Base-by-base conservation (phyloP, 208 protist species). In the Trypanosoma theileri region DNA sequence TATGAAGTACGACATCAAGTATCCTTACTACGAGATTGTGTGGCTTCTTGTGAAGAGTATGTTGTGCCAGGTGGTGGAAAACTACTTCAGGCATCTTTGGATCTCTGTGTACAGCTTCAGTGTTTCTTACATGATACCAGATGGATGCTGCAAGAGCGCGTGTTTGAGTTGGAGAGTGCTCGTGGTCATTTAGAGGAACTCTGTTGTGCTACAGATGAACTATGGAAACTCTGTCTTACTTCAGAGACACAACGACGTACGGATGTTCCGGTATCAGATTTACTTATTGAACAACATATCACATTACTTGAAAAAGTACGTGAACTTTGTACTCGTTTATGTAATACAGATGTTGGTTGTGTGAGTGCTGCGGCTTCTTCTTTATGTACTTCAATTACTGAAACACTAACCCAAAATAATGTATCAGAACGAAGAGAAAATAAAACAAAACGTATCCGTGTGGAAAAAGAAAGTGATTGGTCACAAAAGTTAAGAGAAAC, bases 181-280 rank as follows among this genome's bases (percentile, higher is more conserved):
- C 63, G 65, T 61, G 21, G 40, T 42, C 58, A 70, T 12, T 51
- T 95, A 44, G 62, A 82, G 6, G 81, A 92, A 68, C 62, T 93
- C 24, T 42, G 51, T 10, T 54, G 22, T 16, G 24, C 19, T 16
- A 68, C 79, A 16, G 59, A 85, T n/a, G 70, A 85, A 28, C 76
- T 95, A n/a, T 95, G 84, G 86, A 50, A 68, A 26, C 62, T 89
- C 11, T 95, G 86, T 73, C 66, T 71, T 21, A 52, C 54, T 12
- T 62, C 69, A 40, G 82, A 88, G 21, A 58, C 59, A 0, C 62
- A 80, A 21, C 80, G 81, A 19, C 77, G 77, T 19, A 59, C 65
- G 7, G 56, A 24, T 19, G 56, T 71, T 16, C 54, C 76, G 41
- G 59, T 86, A 10, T 63, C 84, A 9, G 69, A 73, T 41, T 48